A percentile compares a stretch with the other conserved stretches of the same genome.
Evolutionary conservation across 2,329 filamentous ascomycete species (phyloP).

Genomic region (Ophiosphaerella herpotricha): DNA sequence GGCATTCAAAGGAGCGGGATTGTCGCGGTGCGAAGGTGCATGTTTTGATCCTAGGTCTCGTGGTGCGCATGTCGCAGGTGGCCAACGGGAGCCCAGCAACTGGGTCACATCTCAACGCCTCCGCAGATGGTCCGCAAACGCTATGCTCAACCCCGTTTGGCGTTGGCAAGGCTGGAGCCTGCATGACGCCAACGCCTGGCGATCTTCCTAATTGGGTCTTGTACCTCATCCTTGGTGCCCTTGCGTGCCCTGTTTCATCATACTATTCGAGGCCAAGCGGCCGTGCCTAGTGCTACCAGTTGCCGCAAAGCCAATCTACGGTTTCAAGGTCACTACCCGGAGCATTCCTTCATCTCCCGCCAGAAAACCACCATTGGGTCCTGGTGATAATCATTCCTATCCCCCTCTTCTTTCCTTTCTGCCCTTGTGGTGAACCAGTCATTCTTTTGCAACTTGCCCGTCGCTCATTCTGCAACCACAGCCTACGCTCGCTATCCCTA

Average conservation of each 20-base stretch:
- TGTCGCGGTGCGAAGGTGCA: slow-evolving; percentile 9
- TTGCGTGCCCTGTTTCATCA: slow-evolving; percentile 40
- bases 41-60: background rate
- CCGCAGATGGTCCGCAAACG: slow-evolving; percentile 14
- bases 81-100: slow-evolving; percentile 11
- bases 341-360: slow-evolving; percentile 47
- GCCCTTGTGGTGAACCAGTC: slow-evolving; percentile 31
- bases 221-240: slow-evolving; percentile 14
- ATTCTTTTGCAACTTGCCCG: slow-evolving; percentile 33
- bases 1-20: slow-evolving; percentile 1
- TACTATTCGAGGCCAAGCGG: slow-evolving; percentile 30
- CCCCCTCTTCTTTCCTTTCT: slow-evolving; percentile 25
- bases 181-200: slow-evolving; percentile 13
- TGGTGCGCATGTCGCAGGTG: background rate
- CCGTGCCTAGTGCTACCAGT: slow-evolving; percentile 11
- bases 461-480: slow-evolving; percentile 29
- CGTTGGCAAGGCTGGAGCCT: slow-evolving; percentile 23
- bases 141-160: slow-evolving; percentile 17
- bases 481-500: slow-evolving; percentile 30
- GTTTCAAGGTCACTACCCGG: slow-evolving; percentile 43
- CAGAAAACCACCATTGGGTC: slow-evolving; percentile 32
- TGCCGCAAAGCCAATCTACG: slow-evolving; percentile 26
- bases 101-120: slow-evolving; percentile 13
- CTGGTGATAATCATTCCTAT: slow-evolving; percentile 35
- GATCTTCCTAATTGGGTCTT: background rate